Conservation (phyloP, 345 rosid species). For the Salix purpurea region DNA sequence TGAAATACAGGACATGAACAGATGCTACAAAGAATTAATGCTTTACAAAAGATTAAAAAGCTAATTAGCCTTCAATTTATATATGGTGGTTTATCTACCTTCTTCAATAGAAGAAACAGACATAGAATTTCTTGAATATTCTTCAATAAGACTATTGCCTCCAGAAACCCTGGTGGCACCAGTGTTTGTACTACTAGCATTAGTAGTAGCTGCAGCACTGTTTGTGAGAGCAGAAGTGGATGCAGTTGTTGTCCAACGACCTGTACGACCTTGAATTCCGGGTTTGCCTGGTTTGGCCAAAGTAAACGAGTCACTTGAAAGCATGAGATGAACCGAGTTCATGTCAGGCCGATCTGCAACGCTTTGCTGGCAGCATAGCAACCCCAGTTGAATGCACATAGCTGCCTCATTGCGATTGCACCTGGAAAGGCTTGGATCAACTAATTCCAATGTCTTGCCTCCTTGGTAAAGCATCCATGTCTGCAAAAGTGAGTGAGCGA, state of each 20-base stretch:
- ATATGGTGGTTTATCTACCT: constrained; percentile 49
- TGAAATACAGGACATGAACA: background rate
- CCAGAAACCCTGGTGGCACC: constrained; percentile 38
- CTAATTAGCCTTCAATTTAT: background rate
- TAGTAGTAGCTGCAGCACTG: constrained; percentile 7
- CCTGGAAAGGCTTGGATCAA: constrained; percentile 55
- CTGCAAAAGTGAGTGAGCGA: constrained; percentile 26
- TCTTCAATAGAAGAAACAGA: constrained; percentile 75
- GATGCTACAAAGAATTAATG: constrained; percentile 5
- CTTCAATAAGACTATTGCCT: constrained; percentile 53
- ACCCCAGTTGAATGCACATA: constrained; percentile 71
- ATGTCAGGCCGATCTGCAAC: constrained; percentile 66
- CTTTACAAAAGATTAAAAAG: constrained; percentile 2
- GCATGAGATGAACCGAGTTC: constrained; percentile 74
- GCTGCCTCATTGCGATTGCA: constrained; percentile 68
- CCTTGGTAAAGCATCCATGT: constrained; percentile 61
- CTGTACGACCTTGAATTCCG: constrained; percentile 60
- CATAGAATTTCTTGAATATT: constrained; percentile 74
- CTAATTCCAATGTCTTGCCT: constrained; percentile 52
- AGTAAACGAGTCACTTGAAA: constrained; percentile 76
- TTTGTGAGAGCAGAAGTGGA: constrained; percentile 35
- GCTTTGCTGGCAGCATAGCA: constrained; percentile 75
- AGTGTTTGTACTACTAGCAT: constrained; percentile 33
- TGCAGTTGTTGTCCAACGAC: constrained; percentile 40
- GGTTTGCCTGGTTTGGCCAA: constrained; percentile 80